Conservation (phyloP, 768 basidiomycete genomes). For the Sistotremastrum suecicum region DNA sequence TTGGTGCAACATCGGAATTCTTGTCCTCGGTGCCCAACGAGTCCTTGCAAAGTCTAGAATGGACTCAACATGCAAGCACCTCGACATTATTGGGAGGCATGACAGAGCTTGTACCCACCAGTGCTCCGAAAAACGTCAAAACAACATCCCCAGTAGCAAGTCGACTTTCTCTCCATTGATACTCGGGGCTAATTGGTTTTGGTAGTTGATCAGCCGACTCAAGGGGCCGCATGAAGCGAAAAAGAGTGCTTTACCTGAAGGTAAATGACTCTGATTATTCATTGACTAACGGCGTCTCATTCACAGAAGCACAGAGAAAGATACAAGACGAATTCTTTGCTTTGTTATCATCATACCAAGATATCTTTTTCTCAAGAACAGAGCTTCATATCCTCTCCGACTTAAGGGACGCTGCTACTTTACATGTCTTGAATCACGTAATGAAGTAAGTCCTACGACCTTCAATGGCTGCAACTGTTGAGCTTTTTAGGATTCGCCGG, state of each 20-base stretch:
- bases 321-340: slow-evolving; percentile 60
- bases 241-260: too few species aligned
- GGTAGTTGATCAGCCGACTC: background rate
- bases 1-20: slow-evolving; percentile 42
- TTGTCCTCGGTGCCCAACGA: slow-evolving; percentile 35
- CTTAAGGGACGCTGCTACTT: slow-evolving; percentile 51
- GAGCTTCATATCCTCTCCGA: slow-evolving; percentile 48
- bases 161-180: slow-evolving; percentile 14
- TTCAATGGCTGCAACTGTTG: slow-evolving; percentile 1
- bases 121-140: slow-evolving; percentile 11
- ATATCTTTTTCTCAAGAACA: slow-evolving; percentile 60
- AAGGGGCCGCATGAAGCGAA: too few species aligned
- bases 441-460: slow-evolving; percentile 46
- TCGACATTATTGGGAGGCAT: slow-evolving; percentile 43
- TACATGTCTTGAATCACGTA: slow-evolving; percentile 83
- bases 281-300: background rate
- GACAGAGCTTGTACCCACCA: slow-evolving; percentile 14
- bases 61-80: slow-evolving; percentile 39
- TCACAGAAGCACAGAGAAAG: slow-evolving; percentile 28
- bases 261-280: slow-evolving; percentile 1
- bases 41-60: slow-evolving; percentile 40
- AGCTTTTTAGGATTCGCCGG: slow-evolving; percentile 63
- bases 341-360: slow-evolving; percentile 49
- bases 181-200: background rate
- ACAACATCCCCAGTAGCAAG: slow-evolving; percentile 28